Percentiles rank a stretch among this genome's conserved stretches.
Conservation (phyloP, 129 eudicot species). For the Lonicera japonica region DNA sequence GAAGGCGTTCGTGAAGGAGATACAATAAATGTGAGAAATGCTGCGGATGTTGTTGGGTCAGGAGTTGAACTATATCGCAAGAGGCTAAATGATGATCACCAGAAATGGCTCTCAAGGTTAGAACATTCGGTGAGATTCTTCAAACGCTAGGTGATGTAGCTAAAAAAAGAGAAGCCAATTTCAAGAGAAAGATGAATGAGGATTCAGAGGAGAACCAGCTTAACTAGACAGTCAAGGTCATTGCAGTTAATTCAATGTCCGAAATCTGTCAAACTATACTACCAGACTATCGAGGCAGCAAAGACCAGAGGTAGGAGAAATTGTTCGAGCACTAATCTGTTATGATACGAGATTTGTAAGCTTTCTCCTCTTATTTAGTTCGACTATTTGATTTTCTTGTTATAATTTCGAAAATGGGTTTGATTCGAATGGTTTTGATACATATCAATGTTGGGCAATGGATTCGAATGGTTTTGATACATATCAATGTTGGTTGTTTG, state of each 20-base stretch:
- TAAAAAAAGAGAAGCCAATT: slow-evolving; percentile 6
- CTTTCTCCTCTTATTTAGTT: no score
- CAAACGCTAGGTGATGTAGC: slow-evolving; percentile 10
- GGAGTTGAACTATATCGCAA: slow-evolving; percentile 18
- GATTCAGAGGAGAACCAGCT: slow-evolving; percentile 9
- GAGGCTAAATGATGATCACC: slow-evolving; percentile 16
- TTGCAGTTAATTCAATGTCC: slow-evolving; percentile 32
- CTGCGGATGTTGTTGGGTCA: slow-evolving; percentile 17
- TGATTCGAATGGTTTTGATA: no score
- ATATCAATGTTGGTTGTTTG: no score
- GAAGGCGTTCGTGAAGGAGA: slow-evolving; percentile 13
- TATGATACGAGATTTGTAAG: no score
- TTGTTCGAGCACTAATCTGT: slow-evolving; percentile 7
- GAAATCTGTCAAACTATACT: slow-evolving; percentile 18
- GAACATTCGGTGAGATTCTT: slow-evolving; percentile 9
- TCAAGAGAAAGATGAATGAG: not conserved
- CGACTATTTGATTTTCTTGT: no score
- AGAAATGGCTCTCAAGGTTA: slow-evolving; percentile 11
- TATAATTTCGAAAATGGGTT: no score
- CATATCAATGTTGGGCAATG: no score
- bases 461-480: no score
- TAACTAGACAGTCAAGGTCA: slow-evolving; percentile 12
- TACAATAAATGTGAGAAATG: slow-evolving; percentile 2
- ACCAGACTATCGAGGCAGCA: slow-evolving; percentile 2
- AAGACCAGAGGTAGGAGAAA: not conserved